Percentiles rank a stretch among this genome's conserved stretches.
These are phyloP conservation scores for Mortierella sp. DNA, from an alignment of 371 early-diverging fungal genomes.

Conservation along the genomic window DNA sequence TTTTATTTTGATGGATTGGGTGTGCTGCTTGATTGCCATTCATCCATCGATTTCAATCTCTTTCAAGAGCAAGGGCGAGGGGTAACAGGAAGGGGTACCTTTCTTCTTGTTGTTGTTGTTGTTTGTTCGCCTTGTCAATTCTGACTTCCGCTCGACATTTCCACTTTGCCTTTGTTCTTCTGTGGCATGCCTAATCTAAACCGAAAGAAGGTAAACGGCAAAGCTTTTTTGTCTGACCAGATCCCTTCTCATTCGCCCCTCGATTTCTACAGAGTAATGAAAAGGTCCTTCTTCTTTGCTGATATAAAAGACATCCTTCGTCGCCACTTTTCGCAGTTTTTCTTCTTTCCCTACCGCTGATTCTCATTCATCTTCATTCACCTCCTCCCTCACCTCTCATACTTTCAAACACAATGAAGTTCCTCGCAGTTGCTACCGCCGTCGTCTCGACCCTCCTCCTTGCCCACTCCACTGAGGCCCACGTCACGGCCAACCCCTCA, in stretches of 20 bases:
- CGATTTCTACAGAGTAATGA: no score
- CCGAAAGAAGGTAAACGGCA: background rate
- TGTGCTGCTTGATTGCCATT: no score
- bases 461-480: conserved; percentile 41
- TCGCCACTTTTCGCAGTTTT: background rate
- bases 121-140: background rate
- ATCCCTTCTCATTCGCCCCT: background rate
- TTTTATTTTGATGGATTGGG: no score
- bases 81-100: no score
- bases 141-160: background rate
- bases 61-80: background rate
- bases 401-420: conserved; percentile 35
- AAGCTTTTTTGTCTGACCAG: background rate
- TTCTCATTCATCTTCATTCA: background rate
- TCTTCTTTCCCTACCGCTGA: background rate
- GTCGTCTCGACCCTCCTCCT: conserved; percentile 39
- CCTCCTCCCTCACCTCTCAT: background rate
- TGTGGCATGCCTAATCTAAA: no score
- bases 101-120: background rate
- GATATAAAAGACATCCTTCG: background rate
- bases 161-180: no score
- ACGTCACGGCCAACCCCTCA: conserved; percentile 55
- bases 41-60: no score
- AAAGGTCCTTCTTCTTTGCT: no score
- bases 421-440: conserved; percentile 23